Evolutionary conservation across 2,329 filamentous ascomycete species (phyloP).

Genomic region (Curvularia verruculosa): DNA sequence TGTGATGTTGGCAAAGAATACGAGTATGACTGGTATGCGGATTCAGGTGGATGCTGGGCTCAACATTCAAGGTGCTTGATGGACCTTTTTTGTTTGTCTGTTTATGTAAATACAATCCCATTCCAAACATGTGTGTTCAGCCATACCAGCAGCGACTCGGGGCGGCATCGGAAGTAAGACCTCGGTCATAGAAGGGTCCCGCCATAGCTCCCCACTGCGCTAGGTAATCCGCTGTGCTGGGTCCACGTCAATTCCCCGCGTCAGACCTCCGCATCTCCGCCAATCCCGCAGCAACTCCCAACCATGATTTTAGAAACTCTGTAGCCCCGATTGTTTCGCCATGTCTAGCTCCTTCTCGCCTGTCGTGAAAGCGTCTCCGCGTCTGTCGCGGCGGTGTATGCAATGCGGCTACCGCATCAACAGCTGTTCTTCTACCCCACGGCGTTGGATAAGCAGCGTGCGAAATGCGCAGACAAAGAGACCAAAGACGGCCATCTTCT

Average conservation of each 20-base stretch:
- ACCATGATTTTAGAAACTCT: conserved; percentile 11
- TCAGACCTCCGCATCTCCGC: conserved; percentile 17
- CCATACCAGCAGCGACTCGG: neutral
- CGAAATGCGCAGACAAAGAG: conserved; percentile 28
- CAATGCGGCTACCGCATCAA: conserved; percentile 24
- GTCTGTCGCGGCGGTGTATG: conserved; percentile 24
- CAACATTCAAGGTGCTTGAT: conserved; percentile 37
- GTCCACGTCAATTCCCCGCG: conserved; percentile 11
- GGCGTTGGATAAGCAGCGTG: conserved; percentile 43
- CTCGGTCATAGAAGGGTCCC: conserved; percentile 10
- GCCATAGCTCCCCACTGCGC: neutral
- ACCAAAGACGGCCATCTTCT: conserved; percentile 50
- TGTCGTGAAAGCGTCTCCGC: conserved; percentile 19
- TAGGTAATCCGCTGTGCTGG: conserved; percentile 7
- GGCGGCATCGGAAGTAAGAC: conserved; percentile 4
- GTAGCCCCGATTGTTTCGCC: conserved; percentile 10
- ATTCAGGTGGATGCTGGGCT: conserved; percentile 51
- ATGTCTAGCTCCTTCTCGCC: conserved; percentile 27
- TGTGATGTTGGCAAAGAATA: conserved; percentile 61
- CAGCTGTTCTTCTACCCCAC: conserved; percentile 8
- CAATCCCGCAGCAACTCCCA: conserved; percentile 3
- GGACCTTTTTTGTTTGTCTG: neutral
- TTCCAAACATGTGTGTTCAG: neutral
- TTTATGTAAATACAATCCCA: neutral
- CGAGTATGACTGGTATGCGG: conserved; percentile 56